phyloP scores from a whole-genome alignment of 306 rosid species.

The Betula pendula region DNA sequence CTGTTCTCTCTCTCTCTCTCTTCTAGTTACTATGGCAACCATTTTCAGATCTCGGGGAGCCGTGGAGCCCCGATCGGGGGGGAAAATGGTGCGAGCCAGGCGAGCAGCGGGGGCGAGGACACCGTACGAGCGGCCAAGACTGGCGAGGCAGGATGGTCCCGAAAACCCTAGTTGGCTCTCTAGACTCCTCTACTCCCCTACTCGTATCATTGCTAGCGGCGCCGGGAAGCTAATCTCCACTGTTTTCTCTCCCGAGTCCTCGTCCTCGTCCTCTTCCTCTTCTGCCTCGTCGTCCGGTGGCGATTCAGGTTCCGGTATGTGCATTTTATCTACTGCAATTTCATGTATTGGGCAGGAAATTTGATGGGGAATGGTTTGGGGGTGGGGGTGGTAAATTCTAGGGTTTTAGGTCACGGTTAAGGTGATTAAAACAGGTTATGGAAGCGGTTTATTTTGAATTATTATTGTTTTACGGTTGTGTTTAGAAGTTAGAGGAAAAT shows the following conservation, averaged over 20 bases:
- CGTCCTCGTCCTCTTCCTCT: constrained; percentile 37
- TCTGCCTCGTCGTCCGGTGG: constrained; percentile 45
- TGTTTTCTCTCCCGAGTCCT: constrained; percentile 56
- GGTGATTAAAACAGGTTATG: not conserved
- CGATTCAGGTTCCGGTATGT: constrained; percentile 48
- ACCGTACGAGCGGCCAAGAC: constrained; percentile 76
- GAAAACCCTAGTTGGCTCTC: constrained; percentile 82
- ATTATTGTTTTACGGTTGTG: not conserved
- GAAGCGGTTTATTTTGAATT: not conserved
- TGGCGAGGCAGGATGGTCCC: constrained; percentile 18
- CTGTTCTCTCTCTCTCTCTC: not conserved
- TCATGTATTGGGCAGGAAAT: not conserved
- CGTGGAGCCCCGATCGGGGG: constrained; percentile 60
- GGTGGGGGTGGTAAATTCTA: not conserved
- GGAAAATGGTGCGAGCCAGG: constrained; percentile 70
- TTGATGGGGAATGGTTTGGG: not conserved
- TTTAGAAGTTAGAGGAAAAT: not conserved
- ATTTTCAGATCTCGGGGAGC: constrained; percentile 53
- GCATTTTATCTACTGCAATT: not conserved
- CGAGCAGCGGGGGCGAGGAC: constrained; percentile 43
- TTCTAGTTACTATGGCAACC: constrained; percentile 50
- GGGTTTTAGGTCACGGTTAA: not conserved
- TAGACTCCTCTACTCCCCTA: constrained; percentile 60
- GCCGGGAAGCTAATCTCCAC: constrained; percentile 74
- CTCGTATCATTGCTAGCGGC: constrained; percentile 63